These are phyloP conservation scores for Clavispora phyllophila DNA, from an alignment of 805 yeast genomes.

Conservation along the genomic window DNA sequence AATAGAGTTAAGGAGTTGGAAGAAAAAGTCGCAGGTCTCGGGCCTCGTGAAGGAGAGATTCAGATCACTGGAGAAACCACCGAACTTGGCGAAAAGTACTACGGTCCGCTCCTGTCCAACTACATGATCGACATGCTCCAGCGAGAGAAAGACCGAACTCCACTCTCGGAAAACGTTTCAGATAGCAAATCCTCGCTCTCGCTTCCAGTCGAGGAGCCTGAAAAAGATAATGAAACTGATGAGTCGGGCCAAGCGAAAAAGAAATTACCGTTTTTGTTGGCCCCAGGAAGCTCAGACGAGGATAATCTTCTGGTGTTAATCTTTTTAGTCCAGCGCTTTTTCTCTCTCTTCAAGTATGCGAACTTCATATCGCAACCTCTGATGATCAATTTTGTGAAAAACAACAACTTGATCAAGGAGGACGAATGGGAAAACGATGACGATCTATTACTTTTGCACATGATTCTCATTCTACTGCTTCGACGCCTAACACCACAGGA, in stretches of 20 bases:
- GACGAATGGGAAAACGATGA: constrained; percentile 45
- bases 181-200: constrained; percentile 3
- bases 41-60: constrained; percentile 1
- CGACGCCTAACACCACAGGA: constrained; percentile 31
- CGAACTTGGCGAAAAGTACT: constrained; percentile 40
- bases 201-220: too few species aligned
- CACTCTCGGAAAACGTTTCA: constrained; percentile 6
- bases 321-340: constrained; percentile 37
- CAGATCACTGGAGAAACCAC: constrained; percentile 32
- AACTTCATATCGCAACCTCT: constrained; percentile 33
- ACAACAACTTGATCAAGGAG: constrained; percentile 26
- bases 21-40: neutral
- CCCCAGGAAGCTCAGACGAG: neutral
- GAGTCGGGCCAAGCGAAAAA: constrained; percentile 21
- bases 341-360: constrained; percentile 33
- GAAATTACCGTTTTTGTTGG: constrained; percentile 21
- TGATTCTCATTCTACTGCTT: constrained; percentile 40
- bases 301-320: neutral
- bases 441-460: constrained; percentile 41
- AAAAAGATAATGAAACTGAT: too few species aligned
- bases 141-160: constrained; percentile 10
- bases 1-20: constrained; percentile 4
- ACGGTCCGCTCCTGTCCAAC: constrained; percentile 47
- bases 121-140: constrained; percentile 41
- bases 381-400: constrained; percentile 32